Percentiles rank a stretch among this genome's conserved stretches.
Conservation (phyloP, 2,329 filamentous ascomycete species). For the Rhinocladiella similis region DNA sequence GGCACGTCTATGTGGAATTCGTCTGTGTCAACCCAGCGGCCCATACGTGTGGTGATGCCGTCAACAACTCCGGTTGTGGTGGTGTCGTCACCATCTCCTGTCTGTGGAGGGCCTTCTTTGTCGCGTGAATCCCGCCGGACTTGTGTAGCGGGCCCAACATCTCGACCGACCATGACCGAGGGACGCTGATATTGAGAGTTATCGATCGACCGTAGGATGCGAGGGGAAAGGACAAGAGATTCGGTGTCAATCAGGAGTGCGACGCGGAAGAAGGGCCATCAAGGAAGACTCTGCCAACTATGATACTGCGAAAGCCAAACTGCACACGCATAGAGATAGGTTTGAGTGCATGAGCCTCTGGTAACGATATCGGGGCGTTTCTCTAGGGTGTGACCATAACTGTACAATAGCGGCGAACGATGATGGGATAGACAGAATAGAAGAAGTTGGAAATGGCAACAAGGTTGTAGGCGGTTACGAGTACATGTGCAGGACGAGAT, state of each 20-base stretch:
- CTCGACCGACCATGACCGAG: conserved; percentile 5
- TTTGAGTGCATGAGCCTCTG: no score
- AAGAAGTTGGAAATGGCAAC: no score
- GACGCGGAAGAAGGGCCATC: background rate
- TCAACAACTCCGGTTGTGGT: background rate
- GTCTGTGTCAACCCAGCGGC: conserved; percentile 1
- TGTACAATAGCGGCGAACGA: no score
- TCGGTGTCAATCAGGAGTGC: background rate
- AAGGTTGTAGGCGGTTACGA: no score
- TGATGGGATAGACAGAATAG: no score
- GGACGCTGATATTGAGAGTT: background rate
- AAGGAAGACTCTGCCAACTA: background rate
- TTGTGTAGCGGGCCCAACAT: conserved; percentile 4
- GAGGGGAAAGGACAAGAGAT: background rate
- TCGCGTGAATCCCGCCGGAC: background rate
- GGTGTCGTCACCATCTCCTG: background rate
- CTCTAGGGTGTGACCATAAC: no score
- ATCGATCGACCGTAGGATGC: background rate
- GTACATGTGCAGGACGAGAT: no score
- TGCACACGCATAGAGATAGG: no score
- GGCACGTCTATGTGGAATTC: conserved; percentile 23
- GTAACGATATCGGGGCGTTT: no score
- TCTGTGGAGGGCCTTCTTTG: background rate
- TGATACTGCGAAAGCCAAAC: no score
- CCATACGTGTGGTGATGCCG: background rate